Conservation (phyloP, 192 early-diverging fungal genomes). For the Coemansia sp. region DNA sequence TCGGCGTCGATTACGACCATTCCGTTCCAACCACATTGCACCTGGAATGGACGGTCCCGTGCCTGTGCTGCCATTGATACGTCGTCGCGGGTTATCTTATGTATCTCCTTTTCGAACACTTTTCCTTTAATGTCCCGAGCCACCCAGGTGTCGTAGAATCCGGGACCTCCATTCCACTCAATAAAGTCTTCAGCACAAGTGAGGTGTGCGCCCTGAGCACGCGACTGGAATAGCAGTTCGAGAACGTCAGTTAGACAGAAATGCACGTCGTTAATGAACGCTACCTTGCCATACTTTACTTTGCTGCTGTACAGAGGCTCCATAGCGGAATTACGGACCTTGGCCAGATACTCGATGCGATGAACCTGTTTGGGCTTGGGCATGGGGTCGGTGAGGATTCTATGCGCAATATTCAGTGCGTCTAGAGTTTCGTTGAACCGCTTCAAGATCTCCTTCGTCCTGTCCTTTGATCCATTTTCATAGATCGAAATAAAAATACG, state of each 20-base stretch:
- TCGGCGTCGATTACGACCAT: constrained; percentile 43
- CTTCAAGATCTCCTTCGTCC: constrained; percentile 32
- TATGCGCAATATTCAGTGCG: constrained; percentile 31
- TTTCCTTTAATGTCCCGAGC: constrained; percentile 51
- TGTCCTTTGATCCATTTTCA: constrained; percentile 56
- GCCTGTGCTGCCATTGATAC: constrained; percentile 24
- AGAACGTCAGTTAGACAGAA: constrained; percentile 56
- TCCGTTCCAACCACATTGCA: constrained; percentile 61
- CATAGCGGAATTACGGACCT: constrained; percentile 53
- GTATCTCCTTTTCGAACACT: constrained; percentile 27
- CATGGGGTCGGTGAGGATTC: constrained; percentile 21
- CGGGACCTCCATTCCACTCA: constrained; percentile 23
- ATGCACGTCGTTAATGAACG: constrained; percentile 56
- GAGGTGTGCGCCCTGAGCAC: constrained; percentile 48
- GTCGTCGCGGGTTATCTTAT: constrained; percentile 36
- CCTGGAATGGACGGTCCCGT: constrained; percentile 48
- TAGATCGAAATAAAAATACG: constrained; percentile 52
- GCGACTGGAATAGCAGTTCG: constrained; percentile 56
- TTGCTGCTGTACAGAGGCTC: constrained; percentile 32
- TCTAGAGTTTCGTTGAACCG: constrained; percentile 16
- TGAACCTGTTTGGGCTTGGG: background rate
- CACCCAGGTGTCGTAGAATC: constrained; percentile 60
- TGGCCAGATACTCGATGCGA: constrained; percentile 58
- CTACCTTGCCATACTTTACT: constrained; percentile 27
- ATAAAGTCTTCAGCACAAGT: constrained; percentile 58